These are phyloP conservation scores for Vaccinium macrocarpon DNA, from an alignment of 148 eudicot species.

Conservation along the genomic window DNA sequence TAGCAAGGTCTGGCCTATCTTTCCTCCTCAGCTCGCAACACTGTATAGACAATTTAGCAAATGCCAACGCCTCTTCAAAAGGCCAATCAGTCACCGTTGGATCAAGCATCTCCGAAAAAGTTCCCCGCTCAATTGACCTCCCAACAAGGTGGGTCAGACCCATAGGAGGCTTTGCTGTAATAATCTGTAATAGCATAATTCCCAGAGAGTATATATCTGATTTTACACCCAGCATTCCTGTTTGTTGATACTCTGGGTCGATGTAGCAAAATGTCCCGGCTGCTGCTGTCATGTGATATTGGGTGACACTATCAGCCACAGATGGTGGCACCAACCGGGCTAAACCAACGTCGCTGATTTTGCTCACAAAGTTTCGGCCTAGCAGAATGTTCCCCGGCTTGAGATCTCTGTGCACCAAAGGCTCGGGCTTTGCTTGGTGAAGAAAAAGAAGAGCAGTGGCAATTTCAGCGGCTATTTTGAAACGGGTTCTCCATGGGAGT, in stretches of 20 bases:
- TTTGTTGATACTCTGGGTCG: constrained; percentile 88
- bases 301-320: constrained; percentile 45
- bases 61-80: constrained; percentile 42
- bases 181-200: constrained; percentile 54
- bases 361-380: constrained; percentile 58
- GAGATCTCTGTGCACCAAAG: constrained; percentile 85
- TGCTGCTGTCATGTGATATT: constrained; percentile 68
- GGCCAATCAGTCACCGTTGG: constrained; percentile 67
- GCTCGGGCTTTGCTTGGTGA: constrained; percentile 71
- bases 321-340: constrained; percentile 68
- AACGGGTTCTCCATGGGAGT: constrained; percentile 59
- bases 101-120: constrained; percentile 47
- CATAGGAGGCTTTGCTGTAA: constrained; percentile 70
- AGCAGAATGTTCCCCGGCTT: constrained; percentile 83
- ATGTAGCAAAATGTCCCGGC: constrained; percentile 94
- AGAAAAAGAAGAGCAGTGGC: constrained; percentile 66
- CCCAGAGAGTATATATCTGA: constrained; percentile 84
- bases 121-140: constrained; percentile 49
- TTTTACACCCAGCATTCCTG: constrained; percentile 63
- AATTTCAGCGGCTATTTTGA: constrained; percentile 70
- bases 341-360: constrained; percentile 77
- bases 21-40: constrained; percentile 74
- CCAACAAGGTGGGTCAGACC: constrained; percentile 58
- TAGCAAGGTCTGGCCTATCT: constrained; percentile 71
- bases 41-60: constrained; percentile 57